Base-by-base conservation (phyloP, 164 flowering plant genomes). In the Umbilicus rupestris region DNA sequence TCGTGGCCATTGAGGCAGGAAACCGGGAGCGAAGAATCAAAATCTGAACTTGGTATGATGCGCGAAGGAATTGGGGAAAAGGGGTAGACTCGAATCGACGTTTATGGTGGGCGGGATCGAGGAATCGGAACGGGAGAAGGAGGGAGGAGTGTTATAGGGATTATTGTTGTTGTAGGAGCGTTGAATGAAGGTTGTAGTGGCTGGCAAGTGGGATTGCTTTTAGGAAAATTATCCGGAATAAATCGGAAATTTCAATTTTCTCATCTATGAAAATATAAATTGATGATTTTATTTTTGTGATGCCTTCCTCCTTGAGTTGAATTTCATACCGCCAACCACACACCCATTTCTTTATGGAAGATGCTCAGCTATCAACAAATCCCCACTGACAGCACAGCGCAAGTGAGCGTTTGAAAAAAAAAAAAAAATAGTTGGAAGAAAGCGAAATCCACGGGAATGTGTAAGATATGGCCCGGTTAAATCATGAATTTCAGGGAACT, bases 1-100 rank as follows among this genome's bases (percentile, higher is more conserved):
- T 79, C 83, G 82, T 82, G 68, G 80, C 71, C 71, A 63, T 63
- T 22, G 7, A 4, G 10, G 22, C 7, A 20, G 12, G 5, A 20
- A 49, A 49, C 57, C 20, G n/a, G 17, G 7, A 55, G 1, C 59
- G 9, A 55, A 30, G 4, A 60, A 2, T 60, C 45, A 39, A 63
- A 35, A 20, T 35, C 15, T 29, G 12, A 41, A 5, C 45, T 63
- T 63, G 35, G 33, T 3, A 11, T 17, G 28, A 28, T 55, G 60
- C 28, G 60, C 16, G 60, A 28, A 2, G 60, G 19, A 29, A 28
- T 55, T 28, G 31, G 7, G 60, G 14, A 55, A 55, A 55, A 12
- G 17, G 33, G 60, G 33, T 55, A 28, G 60, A 26, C 3, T 50
- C 3, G 58, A 50, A 47, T 47, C 22, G 24, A 47, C 5, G 55